Base-by-base conservation (phyloP, 257 asterid species). In the Ocimum tenuiflorum region DNA sequence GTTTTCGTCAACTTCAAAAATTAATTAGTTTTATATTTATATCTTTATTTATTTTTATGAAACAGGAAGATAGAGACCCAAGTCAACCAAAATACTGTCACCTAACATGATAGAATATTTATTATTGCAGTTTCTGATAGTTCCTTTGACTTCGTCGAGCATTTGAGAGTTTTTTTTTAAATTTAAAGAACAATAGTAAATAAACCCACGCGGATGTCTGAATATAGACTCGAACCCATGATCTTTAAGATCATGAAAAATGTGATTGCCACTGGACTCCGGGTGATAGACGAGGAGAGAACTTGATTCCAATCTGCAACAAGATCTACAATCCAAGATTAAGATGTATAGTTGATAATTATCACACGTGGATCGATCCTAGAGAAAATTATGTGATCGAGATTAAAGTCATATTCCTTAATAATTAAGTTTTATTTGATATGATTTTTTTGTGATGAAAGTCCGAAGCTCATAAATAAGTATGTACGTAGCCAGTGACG, bases 61-160 rank as follows among this genome's bases (percentile, higher is more conserved):
- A 64, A 70, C 41, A 38, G 41, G 60, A 38, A 65, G 42, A 27
- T 58, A 60, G 67, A 70, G 80, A 79, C 74, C 65, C 49, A 75
- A 72, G 78, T 79, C 83, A 75, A 79, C 73, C 50, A 35, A 51
- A 42, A 18, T 59, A 35, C 63, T 72, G 70, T 68, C 59, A 57
- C 63, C 51, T 36, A 71, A 78, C 80, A 51, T 61, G 80, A 46
- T 45, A 47, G 48, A 60, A 35, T 75, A 75, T 42, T 33, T 53
- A 65, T 50, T 36, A 52, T 50, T 51, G 29, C 42, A 33, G 46
- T 23, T 33, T 71, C 68, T 55, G 64, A 74, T 43, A 56, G 60
- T 61, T 23, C 75, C 29, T 60, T 75, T 78, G 22, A 27, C 31
- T 27, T 27, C 3, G 31, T n/a, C n/a, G n/a, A n/a, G n/a, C n/a